phyloP scores from a whole-genome alignment of 148 eudicot species.

The Polygonum maritimum region DNA sequence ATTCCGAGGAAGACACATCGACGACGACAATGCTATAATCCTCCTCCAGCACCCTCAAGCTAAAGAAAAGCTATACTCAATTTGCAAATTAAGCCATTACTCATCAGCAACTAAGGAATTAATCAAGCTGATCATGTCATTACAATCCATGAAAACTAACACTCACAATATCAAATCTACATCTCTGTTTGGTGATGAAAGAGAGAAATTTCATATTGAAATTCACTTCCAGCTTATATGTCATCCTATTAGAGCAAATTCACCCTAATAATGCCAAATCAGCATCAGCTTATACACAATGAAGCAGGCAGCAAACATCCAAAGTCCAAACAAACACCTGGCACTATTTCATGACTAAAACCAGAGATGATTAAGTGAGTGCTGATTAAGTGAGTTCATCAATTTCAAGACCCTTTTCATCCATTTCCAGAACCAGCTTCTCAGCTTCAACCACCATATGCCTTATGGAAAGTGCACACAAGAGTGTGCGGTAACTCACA shows the following conservation, averaged over 20 bases:
- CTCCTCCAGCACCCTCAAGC: too few relatives aligned
- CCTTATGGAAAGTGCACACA: constrained; percentile 76
- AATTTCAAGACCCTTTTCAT: constrained; percentile 51
- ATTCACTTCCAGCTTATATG: neutral
- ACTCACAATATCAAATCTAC: neutral
- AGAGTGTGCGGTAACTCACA: constrained; percentile 80
- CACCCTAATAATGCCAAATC: neutral
- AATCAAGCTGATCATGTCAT: neutral
- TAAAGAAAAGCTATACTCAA: neutral
- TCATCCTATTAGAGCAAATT: neutral
- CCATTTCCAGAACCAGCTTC: constrained; percentile 63
- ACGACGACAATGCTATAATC: too few relatives aligned
- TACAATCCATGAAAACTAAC: neutral
- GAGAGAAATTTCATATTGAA: neutral
- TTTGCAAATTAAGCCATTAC: neutral
- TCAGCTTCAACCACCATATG: constrained; percentile 80
- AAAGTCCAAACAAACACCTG: too few relatives aligned
- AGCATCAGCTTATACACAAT: too few relatives aligned
- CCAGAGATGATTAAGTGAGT: too few relatives aligned
- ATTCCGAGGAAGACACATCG: too few relatives aligned
- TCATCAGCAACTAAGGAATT: neutral
- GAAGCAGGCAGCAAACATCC: too few relatives aligned
- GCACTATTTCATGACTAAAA: too few relatives aligned
- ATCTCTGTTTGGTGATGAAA: neutral
- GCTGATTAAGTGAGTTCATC: constrained; percentile 87